A percentile compares a stretch with the other conserved stretches of the same genome.
Conservation (phyloP, 1,284 basidiomycete species). For the Bjerkandera adusta region DNA sequence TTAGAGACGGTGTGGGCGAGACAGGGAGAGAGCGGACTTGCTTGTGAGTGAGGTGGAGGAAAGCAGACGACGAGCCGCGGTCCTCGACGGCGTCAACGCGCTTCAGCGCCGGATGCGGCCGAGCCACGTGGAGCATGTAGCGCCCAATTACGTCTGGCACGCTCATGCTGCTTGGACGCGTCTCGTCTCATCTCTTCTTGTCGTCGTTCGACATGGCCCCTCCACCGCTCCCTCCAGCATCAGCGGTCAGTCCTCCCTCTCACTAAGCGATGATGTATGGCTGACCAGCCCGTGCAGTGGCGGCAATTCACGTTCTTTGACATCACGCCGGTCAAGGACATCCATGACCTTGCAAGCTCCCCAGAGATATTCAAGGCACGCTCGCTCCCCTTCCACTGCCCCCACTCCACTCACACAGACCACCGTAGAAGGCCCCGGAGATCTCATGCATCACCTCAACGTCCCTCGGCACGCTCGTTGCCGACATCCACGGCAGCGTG, state of each 20-base stretch:
- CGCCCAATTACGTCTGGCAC: too few relatives aligned
- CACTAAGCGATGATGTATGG: too few relatives aligned
- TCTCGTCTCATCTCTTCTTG: background rate
- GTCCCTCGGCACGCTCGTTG: slow-evolving; percentile 64
- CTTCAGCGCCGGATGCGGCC: slow-evolving; percentile 3
- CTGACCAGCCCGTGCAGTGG: slow-evolving; percentile 48
- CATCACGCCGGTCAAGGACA: slow-evolving; percentile 71
- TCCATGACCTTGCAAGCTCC: slow-evolving; percentile 70
- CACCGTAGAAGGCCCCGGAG: slow-evolving; percentile 58
- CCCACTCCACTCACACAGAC: slow-evolving; percentile 11
- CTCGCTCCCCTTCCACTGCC: too few relatives aligned
- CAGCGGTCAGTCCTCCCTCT: background rate
- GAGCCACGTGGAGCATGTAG: slow-evolving; percentile 6
- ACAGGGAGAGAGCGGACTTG: background rate
- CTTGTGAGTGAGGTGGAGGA: background rate
- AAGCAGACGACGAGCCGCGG: slow-evolving; percentile 1
- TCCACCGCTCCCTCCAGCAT: slow-evolving; percentile 6
- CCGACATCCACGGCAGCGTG: slow-evolving; percentile 81
- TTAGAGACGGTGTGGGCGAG: background rate
- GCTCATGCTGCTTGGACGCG: background rate
- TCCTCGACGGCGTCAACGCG: slow-evolving; percentile 4
- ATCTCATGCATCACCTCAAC: slow-evolving; percentile 68
- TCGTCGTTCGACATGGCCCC: background rate
- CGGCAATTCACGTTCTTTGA: slow-evolving; percentile 86
- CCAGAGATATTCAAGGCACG: slow-evolving; percentile 78